These are phyloP conservation scores for Hygrocybe coccinea DNA, from an alignment of 768 basidiomycete genomes.

Conservation along the genomic window DNA sequence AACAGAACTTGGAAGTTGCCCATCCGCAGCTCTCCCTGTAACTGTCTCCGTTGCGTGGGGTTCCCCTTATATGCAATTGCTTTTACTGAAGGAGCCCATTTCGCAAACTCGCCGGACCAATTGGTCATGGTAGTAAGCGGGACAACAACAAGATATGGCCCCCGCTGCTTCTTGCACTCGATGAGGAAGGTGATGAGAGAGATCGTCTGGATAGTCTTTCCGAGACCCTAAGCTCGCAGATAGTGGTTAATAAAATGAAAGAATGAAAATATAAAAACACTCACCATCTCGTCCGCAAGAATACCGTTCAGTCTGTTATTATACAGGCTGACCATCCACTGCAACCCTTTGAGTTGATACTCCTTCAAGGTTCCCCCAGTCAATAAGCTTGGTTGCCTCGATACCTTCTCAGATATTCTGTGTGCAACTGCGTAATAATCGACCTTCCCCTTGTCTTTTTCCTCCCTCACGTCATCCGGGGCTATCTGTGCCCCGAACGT, in stretches of 20 bases:
- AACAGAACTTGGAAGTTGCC: slow-evolving; percentile 88
- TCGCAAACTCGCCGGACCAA: slow-evolving; percentile 95
- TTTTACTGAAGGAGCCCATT: slow-evolving; percentile 86
- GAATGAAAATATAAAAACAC: slow-evolving; percentile 15
- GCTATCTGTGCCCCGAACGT: slow-evolving; percentile 83
- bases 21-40: slow-evolving; percentile 72
- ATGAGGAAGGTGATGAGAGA: slow-evolving; percentile 94
- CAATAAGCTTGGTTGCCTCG: slow-evolving; percentile 66
- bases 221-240: slow-evolving; percentile 62
- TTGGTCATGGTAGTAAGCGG: slow-evolving; percentile 96
- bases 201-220: slow-evolving; percentile 92
- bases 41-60: slow-evolving; percentile 69
- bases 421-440: slow-evolving; percentile 98
- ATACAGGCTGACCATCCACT: slow-evolving; percentile 98
- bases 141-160: slow-evolving; percentile 93
- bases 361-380: slow-evolving; percentile 89
- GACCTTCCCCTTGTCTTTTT: slow-evolving; percentile 69
- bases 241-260: slow-evolving; percentile 10
- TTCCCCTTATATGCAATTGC: slow-evolving; percentile 89
- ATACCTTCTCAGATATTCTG: slow-evolving; percentile 80
- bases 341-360: slow-evolving; percentile 90
- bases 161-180: slow-evolving; percentile 83
- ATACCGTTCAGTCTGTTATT: slow-evolving; percentile 96
- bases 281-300: slow-evolving; percentile 88
- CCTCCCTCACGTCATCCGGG: slow-evolving; percentile 53